phyloP scores from a whole-genome alignment of 2,329 filamentous ascomycete genomes.

The Chrysoporthe austroafricana region DNA sequence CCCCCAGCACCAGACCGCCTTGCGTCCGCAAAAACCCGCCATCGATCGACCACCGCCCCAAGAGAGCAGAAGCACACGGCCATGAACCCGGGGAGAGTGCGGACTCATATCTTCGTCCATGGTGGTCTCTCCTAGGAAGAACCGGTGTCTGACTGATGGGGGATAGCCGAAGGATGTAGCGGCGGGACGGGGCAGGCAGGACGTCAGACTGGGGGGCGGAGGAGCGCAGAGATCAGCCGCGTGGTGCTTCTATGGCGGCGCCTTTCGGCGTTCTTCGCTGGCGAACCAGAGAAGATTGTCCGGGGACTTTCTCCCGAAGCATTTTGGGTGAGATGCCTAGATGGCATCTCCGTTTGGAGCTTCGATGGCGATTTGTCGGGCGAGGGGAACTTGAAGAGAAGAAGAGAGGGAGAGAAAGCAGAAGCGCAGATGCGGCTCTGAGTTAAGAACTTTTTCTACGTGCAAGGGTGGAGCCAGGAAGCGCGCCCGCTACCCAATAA shows the following conservation, averaged over 20 bases:
- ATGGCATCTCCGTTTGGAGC: conserved; percentile 80
- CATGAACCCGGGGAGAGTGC: conserved; percentile 44
- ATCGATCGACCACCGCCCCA: conserved; percentile 40
- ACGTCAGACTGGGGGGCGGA: conserved; percentile 47
- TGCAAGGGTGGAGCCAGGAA: conserved; percentile 17
- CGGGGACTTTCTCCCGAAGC: conserved; percentile 99
- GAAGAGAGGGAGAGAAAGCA: conserved; percentile 42
- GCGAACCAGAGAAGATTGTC: conserved; percentile 61
- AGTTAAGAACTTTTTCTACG: conserved; percentile 27
- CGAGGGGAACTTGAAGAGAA: conserved; percentile 69
- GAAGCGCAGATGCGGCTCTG: conserved; percentile 28
- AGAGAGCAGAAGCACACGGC: conserved; percentile 29
- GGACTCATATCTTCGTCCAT: conserved; percentile 93
- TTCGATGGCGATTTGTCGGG: conserved; percentile 99
- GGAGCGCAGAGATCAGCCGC: conserved; percentile 79
- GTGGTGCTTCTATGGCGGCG: conserved; percentile 98
- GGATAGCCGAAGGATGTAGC: conserved; percentile 37
- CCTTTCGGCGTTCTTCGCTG: conserved; percentile 80
- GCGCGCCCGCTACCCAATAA: conserved; percentile 19
- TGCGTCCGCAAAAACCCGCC: conserved; percentile 42
- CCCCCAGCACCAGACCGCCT: conserved; percentile 43
- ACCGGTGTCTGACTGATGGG: conserved; percentile 9
- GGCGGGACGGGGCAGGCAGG: conserved; percentile 37
- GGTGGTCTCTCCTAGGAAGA: conserved; percentile 48
- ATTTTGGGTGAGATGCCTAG: conserved; percentile 41